phyloP scores from a whole-genome alignment of 352 stramenopile genomes.

The Phytophthora syringae region DNA sequence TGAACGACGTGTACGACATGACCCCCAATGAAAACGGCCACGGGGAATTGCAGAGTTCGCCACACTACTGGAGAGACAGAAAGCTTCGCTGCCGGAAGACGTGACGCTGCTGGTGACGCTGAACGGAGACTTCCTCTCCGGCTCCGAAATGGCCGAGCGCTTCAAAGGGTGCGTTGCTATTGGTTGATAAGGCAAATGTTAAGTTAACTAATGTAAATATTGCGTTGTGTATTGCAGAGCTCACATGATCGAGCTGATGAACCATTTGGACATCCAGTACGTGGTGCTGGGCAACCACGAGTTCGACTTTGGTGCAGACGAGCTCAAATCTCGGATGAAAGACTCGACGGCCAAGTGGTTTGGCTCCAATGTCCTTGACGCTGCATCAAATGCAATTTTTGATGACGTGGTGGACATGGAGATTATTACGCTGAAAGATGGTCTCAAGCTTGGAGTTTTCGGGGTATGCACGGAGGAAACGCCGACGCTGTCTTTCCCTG shows the following conservation, averaged over 20 bases:
- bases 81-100: slow-evolving; percentile 44
- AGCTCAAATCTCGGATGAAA: slow-evolving; percentile 59
- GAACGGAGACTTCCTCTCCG: slow-evolving; percentile 82
- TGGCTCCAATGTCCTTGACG: slow-evolving; percentile 70
- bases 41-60: slow-evolving; percentile 70
- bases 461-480: slow-evolving; percentile 76
- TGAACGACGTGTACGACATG: slow-evolving; percentile 86
- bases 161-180: slow-evolving; percentile 66
- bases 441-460: slow-evolving; percentile 72
- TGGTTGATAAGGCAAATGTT: background rate
- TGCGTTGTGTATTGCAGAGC: slow-evolving; percentile 35
- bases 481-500: slow-evolving; percentile 47
- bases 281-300: slow-evolving; percentile 85
- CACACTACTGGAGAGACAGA: slow-evolving; percentile 62
- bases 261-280: slow-evolving; percentile 75
- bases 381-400: slow-evolving; percentile 43
- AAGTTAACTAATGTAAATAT: slow-evolving; percentile 5
- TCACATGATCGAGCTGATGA: slow-evolving; percentile 83
- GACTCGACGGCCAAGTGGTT: slow-evolving; percentile 78
- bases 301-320: slow-evolving; percentile 72
- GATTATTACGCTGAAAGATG: slow-evolving; percentile 53
- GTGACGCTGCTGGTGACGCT: slow-evolving; percentile 72
- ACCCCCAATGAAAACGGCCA: slow-evolving; percentile 64
- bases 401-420: slow-evolving; percentile 56
- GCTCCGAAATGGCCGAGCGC: slow-evolving; percentile 62